Evolutionary conservation across 225 moss, liverwort and hornwort species (phyloP).

Genomic region (Sphagnum tenellum): DNA sequence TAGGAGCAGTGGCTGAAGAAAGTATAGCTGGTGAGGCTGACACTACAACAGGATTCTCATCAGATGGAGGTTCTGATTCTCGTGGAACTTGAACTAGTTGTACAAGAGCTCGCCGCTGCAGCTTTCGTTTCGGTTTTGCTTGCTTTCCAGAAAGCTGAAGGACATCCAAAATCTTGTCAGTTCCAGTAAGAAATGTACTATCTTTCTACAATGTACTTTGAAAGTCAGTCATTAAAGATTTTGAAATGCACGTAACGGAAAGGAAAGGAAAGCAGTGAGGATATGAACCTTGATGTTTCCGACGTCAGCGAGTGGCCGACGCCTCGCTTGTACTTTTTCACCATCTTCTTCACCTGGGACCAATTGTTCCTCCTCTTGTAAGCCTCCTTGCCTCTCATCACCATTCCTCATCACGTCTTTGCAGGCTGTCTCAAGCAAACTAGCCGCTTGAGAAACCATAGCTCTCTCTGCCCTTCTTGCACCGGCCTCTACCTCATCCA

Average conservation of each 20-base stretch:
- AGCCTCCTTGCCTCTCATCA: too few species aligned
- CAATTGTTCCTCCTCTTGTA: slow-evolving; percentile 25
- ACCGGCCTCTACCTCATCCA: slow-evolving; percentile 73
- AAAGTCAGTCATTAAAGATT: too few species aligned
- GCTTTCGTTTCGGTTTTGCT: slow-evolving; percentile 42
- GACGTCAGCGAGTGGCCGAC: slow-evolving; percentile 47
- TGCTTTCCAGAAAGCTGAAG: slow-evolving; percentile 5
- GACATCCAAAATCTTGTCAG: too few species aligned
- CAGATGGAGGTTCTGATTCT: too few species aligned
- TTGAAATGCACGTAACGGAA: background rate
- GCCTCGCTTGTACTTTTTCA: slow-evolving; percentile 25
- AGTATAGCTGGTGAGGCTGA: too few species aligned
- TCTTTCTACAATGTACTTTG: too few species aligned
- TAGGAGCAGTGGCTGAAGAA: too few species aligned
- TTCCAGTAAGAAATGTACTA: too few species aligned
- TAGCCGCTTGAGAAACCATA: slow-evolving; percentile 69
- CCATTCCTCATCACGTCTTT: slow-evolving; percentile 19
- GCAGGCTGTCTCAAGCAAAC: slow-evolving; percentile 75
- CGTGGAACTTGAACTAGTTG: too few species aligned
- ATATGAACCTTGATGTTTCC: slow-evolving; percentile 37
- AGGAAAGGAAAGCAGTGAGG: background rate
- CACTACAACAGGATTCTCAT: too few species aligned
- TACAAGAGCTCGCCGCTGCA: slow-evolving; percentile 19
- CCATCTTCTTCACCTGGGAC: slow-evolving; percentile 45
- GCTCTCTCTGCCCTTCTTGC: slow-evolving; percentile 74